A percentile compares a stretch with the other conserved stretches of the same genome.
Evolutionary conservation across 2,329 filamentous ascomycete species (phyloP).

Genomic region (Epicoccum nigrum): DNA sequence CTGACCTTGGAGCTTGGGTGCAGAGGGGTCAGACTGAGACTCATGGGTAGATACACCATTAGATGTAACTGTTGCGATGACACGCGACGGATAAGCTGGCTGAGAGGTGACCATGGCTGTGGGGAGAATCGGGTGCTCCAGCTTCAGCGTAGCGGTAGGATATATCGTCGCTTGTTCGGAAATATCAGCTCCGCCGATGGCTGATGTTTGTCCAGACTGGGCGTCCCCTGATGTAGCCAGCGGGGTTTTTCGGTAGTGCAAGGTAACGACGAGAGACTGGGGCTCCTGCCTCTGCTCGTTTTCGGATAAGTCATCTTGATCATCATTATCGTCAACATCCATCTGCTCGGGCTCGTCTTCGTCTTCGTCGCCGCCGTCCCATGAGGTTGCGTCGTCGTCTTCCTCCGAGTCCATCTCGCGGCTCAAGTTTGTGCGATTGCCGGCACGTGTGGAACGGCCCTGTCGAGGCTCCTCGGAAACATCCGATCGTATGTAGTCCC

Average conservation of each 20-base stretch:
- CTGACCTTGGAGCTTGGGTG: slow-evolving; percentile 8
- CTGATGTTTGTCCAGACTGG: not conserved
- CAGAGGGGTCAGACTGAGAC: not conserved
- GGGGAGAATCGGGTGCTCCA: not conserved
- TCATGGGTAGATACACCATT: slow-evolving; percentile 16
- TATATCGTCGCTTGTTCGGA: not conserved
- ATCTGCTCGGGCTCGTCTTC: slow-evolving; percentile 63
- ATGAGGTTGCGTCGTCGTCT: slow-evolving; percentile 68
- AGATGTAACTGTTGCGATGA: not conserved
- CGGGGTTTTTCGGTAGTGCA: slow-evolving; percentile 50
- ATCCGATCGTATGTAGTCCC: slow-evolving; percentile 52
- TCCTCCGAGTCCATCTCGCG: slow-evolving; percentile 64
- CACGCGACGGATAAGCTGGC: slow-evolving; percentile 1
- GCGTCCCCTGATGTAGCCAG: not conserved
- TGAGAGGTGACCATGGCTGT: not conserved
- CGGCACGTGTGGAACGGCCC: slow-evolving; percentile 52
- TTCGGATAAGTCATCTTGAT: slow-evolving; percentile 51
- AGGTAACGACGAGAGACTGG: slow-evolving; percentile 75
- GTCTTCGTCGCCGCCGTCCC: slow-evolving; percentile 74
- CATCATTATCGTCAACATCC: slow-evolving; percentile 65
- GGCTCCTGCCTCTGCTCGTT: slow-evolving; percentile 6
- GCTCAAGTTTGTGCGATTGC: slow-evolving; percentile 26
- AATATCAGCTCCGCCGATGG: not conserved
- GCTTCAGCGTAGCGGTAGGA: not conserved
- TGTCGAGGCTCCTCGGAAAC: slow-evolving; percentile 55